Evolutionary conservation across 2,329 filamentous ascomycete species (phyloP).

Genomic region (Fusarium begoniae): DNA sequence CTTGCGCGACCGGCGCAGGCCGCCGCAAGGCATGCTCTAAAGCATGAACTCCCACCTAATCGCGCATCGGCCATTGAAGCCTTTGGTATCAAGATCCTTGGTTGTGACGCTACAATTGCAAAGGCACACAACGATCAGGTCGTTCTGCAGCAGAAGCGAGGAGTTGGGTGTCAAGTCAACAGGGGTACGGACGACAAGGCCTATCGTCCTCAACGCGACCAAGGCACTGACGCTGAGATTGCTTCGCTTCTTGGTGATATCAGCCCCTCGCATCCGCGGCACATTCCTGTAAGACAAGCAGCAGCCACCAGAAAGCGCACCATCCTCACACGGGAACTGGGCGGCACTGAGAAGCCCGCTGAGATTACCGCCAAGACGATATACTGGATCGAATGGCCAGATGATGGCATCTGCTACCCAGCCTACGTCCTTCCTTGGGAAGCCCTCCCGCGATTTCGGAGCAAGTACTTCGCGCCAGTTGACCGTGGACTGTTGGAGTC

Average conservation of each 20-base stretch:
- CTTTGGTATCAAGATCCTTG: not conserved
- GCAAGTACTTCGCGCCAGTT: not conserved
- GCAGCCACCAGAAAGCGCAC: not conserved
- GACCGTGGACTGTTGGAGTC: not conserved
- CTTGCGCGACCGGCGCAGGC: not conserved
- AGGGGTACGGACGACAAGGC: accelerated
- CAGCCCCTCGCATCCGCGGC: accelerated
- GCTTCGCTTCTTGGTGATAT: not conserved
- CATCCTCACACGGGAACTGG: accelerated
- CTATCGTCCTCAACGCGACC: not conserved
- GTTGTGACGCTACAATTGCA: not conserved
- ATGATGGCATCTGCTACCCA: not conserved
- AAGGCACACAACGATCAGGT: not conserved
- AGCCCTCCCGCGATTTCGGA: not conserved
- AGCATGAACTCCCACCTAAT: accelerated
- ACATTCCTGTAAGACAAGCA: not conserved
- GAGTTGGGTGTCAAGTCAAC: accelerated
- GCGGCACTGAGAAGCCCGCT: not conserved
- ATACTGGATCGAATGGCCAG: not conserved
- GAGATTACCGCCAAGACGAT: not conserved
- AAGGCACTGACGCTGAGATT: not conserved
- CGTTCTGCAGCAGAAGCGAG: accelerated
- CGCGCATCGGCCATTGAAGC: not conserved
- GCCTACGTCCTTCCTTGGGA: not conserved
- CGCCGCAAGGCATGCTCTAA: not conserved